Evolutionary conservation across 1,284 basidiomycete genomes (phyloP).

Genomic region (Tilletia indica): DNA sequence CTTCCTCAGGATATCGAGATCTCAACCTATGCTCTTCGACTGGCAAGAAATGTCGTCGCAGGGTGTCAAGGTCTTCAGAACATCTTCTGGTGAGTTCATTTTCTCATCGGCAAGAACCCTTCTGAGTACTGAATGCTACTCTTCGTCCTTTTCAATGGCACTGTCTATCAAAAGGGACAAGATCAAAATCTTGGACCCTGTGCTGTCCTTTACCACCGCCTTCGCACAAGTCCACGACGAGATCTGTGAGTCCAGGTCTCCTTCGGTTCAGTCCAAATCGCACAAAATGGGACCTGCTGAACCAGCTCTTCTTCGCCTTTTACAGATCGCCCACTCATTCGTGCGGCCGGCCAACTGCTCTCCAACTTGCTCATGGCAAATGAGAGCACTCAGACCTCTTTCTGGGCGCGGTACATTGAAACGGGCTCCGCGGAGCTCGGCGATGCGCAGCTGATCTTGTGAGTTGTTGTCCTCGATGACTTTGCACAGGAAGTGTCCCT

Average conservation of each 20-base stretch:
- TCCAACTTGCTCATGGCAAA: constrained; percentile 35
- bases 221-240: constrained; percentile 18
- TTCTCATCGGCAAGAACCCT: no score
- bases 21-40: constrained; percentile 13
- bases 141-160: neutral
- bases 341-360: constrained; percentile 32
- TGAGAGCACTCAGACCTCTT: constrained; percentile 19
- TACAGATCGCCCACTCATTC: constrained; percentile 20
- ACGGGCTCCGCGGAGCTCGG: neutral
- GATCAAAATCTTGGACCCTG: neutral
- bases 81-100: constrained; percentile 7
- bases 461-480: neutral
- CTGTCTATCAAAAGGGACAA: neutral
- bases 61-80: neutral
- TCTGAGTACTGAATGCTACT: neutral
- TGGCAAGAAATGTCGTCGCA: constrained; percentile 18
- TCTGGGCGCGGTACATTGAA: constrained; percentile 29
- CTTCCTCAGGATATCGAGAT: neutral
- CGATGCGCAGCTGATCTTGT: constrained; percentile 1
- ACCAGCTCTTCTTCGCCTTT: no score
- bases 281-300: neutral
- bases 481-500: neutral
- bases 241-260: constrained; percentile 13
- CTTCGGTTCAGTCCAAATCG: neutral
- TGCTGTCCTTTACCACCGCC: constrained; percentile 11